phyloP scores from a whole-genome alignment of 805 yeast genomes.

The Metschnikowia aberdeeniae region DNA sequence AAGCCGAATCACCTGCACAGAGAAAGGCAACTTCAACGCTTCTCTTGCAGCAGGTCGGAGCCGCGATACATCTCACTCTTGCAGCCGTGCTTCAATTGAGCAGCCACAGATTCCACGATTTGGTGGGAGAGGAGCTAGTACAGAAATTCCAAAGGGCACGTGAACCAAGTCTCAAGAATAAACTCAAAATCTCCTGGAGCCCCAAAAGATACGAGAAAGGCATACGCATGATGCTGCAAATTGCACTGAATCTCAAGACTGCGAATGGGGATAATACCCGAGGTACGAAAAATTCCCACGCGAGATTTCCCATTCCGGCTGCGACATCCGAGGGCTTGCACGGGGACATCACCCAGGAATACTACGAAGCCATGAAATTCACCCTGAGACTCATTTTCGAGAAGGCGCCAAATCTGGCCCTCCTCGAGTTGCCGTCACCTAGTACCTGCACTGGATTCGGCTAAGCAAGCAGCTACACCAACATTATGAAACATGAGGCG shows the following conservation, averaged over 20 bases:
- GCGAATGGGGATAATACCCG: background rate
- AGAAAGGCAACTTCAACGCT: no score
- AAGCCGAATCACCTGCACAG: background rate
- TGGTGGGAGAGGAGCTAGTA: background rate
- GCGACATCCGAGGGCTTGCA: background rate
- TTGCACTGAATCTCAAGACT: background rate
- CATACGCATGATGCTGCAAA: constrained; percentile 1
- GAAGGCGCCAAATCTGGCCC: no score
- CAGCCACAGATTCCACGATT: background rate
- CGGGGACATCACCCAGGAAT: constrained; percentile 11
- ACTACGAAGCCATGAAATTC: constrained; percentile 1
- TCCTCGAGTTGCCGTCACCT: no score
- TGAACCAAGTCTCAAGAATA: no score
- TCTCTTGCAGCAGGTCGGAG: constrained; percentile 1
- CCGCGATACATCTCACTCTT: background rate
- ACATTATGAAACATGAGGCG: no score
- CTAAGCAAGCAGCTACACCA: no score
- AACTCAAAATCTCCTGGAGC: background rate
- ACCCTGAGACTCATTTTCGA: constrained; percentile 4
- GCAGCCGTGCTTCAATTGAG: background rate
- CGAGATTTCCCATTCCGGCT: background rate
- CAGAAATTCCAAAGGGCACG: background rate
- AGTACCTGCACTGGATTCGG: no score
- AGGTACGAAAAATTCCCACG: background rate
- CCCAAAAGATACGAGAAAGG: background rate